A percentile compares a stretch with the other conserved stretches of the same genome.
Conservation (phyloP, 2,329 filamentous ascomycete genomes). For the Fusarium guadeloupense region DNA sequence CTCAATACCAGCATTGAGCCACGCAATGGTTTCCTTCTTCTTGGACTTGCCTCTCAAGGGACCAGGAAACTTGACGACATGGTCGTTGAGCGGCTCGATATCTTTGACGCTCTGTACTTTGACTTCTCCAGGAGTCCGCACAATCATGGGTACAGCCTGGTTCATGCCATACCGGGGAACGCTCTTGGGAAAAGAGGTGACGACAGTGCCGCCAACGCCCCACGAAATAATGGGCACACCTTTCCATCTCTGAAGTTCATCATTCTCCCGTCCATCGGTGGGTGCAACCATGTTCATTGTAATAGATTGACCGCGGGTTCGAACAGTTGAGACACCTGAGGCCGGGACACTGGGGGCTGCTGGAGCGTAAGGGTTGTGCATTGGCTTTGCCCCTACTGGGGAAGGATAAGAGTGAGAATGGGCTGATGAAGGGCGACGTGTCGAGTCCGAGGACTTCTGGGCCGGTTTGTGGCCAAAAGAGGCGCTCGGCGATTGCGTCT, state of each 20-base stretch:
- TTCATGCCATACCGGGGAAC: conserved; percentile 86
- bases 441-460: conserved; percentile 51
- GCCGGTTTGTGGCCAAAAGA: conserved; percentile 51
- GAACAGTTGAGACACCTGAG: conserved; percentile 39
- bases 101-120: conserved; percentile 80
- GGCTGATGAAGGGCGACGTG: conserved; percentile 64
- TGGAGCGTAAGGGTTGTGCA: conserved; percentile 44
- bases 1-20: conserved; percentile 82
- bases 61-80: conserved; percentile 84
- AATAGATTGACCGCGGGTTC: conserved; percentile 63
- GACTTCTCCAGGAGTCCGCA: conserved; percentile 83
- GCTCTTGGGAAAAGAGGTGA: conserved; percentile 88
- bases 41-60: conserved; percentile 89
- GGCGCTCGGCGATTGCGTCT: conserved; percentile 69
- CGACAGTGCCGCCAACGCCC: conserved; percentile 83
- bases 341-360: conserved; percentile 10
- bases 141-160: conserved; percentile 77
- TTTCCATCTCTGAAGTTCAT: conserved; percentile 89
- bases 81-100: conserved; percentile 74
- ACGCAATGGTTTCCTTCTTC: conserved; percentile 90
- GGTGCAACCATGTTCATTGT: conserved; percentile 68
- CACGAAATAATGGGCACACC: conserved; percentile 87
- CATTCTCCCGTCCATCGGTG: conserved; percentile 73
- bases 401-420: conserved; percentile 56
- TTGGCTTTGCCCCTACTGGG: conserved; percentile 43